A percentile compares a stretch with the other conserved stretches of the same genome.
phyloP scores from a whole-genome alignment of 495 filamentous ascomycete species.

The Annulohypoxylon maeteangense region DNA sequence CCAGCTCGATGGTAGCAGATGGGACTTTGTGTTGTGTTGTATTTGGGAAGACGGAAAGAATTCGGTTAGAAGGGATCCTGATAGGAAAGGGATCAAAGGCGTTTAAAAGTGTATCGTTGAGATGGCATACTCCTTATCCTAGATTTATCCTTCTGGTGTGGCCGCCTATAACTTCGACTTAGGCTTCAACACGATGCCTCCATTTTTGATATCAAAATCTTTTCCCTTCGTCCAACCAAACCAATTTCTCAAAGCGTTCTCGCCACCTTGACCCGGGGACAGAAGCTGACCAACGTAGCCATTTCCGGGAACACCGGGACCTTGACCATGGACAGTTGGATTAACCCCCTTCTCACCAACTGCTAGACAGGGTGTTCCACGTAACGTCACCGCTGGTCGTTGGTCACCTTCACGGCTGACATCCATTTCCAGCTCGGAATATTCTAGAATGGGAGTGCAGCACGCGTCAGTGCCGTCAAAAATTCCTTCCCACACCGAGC shows the following conservation, averaged over 20 bases:
- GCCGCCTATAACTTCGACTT: slow-evolving; percentile 61
- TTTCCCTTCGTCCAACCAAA: slow-evolving; percentile 77
- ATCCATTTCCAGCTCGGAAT: slow-evolving; percentile 73
- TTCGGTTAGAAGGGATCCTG: slow-evolving; percentile 11
- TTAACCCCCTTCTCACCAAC: slow-evolving; percentile 55
- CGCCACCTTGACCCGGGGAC: slow-evolving; percentile 74
- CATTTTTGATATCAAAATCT: slow-evolving; percentile 73
- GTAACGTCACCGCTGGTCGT: slow-evolving; percentile 76
- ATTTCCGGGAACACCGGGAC: slow-evolving; percentile 61
- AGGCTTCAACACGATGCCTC: slow-evolving; percentile 64
- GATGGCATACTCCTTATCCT: slow-evolving; percentile 3
- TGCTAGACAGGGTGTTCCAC: slow-evolving; percentile 69
- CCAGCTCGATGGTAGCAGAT: background rate
- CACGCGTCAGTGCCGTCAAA: slow-evolving; percentile 94
- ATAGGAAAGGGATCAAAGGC: slow-evolving; percentile 1
- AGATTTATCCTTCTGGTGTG: slow-evolving; percentile 6
- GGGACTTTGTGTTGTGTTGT: background rate
- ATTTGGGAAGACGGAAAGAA: background rate
- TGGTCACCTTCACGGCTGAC: slow-evolving; percentile 72
- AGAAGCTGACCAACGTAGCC: slow-evolving; percentile 72
- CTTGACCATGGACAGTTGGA: slow-evolving; percentile 56
- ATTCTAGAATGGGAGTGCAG: slow-evolving; percentile 84
- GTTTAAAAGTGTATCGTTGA: slow-evolving; percentile 13
- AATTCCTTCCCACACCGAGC: slow-evolving; percentile 82
- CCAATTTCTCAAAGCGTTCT: slow-evolving; percentile 77